Evolutionary conservation across 192 early-diverging fungal species (phyloP).

Genomic region (Allomyces javanicus): DNA sequence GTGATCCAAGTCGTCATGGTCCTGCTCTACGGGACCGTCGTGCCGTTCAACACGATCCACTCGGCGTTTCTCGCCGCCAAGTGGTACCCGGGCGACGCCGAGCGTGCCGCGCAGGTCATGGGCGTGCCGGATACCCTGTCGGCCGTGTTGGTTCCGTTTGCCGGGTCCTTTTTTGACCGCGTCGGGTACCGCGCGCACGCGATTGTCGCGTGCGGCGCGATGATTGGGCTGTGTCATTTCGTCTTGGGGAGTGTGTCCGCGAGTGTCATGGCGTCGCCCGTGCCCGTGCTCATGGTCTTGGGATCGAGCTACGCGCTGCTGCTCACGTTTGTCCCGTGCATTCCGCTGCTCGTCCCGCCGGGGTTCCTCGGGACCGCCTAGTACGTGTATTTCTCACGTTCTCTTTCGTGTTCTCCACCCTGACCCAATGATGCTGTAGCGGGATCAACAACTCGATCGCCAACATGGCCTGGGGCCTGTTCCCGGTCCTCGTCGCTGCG

Average conservation of each 20-base stretch:
- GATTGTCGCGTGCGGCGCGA: constrained; percentile 18
- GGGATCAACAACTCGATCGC: constrained; percentile 24
- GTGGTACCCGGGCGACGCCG: constrained; percentile 29
- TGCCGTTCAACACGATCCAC: constrained; percentile 45
- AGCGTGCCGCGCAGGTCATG: constrained; percentile 30
- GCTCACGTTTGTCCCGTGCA: constrained; percentile 25
- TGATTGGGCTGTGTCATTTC: constrained; percentile 22
- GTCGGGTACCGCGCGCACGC: constrained; percentile 23
- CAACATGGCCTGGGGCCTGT: constrained; percentile 26
- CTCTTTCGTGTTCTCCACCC: background rate
- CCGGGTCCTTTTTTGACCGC: constrained; percentile 27
- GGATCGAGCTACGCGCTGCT: constrained; percentile 25
- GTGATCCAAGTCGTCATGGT: constrained; percentile 21
- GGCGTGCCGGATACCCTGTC: constrained; percentile 32
- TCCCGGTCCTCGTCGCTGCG: constrained; percentile 32
- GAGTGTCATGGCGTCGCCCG: constrained; percentile 10
- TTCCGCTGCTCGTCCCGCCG: constrained; percentile 24
- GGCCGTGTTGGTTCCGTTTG: constrained; percentile 28
- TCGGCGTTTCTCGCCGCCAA: constrained; percentile 28
- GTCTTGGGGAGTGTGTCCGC: constrained; percentile 14
- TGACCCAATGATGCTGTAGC: constrained; percentile 10
- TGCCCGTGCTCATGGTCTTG: constrained; percentile 22
- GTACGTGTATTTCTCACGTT: constrained; percentile 3
- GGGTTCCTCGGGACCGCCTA: constrained; percentile 21
- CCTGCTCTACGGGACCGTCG: constrained; percentile 27